Evolutionary conservation across 1,284 basidiomycete species (phyloP).

Genomic region (Trametes hirsuta): DNA sequence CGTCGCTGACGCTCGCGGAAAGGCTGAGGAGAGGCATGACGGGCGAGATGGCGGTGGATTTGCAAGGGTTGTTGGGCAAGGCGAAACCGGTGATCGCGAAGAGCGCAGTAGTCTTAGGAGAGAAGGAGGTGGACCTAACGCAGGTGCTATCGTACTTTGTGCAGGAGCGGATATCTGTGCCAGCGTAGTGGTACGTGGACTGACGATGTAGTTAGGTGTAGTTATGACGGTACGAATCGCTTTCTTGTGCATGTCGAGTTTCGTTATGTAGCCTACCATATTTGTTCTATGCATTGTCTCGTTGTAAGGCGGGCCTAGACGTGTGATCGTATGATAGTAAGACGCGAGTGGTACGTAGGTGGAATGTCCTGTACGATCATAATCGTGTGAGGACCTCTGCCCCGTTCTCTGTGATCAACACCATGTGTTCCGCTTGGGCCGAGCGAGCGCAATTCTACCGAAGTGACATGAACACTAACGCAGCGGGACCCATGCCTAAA

Average conservation of each 20-base stretch:
- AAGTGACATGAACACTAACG: neutral
- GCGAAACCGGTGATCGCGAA: slow-evolving; percentile 63
- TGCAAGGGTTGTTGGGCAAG: slow-evolving; percentile 67
- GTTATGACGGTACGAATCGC: neutral
- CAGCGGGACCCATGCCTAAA: neutral
- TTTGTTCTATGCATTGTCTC: neutral
- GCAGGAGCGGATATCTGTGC: slow-evolving; percentile 54
- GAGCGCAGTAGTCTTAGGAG: slow-evolving; percentile 49
- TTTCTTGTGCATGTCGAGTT: slow-evolving; percentile 1
- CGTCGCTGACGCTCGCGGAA: slow-evolving; percentile 61
- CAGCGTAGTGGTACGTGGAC: slow-evolving; percentile 8
- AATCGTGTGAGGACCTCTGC: slow-evolving; percentile 62
- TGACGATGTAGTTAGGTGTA: neutral
- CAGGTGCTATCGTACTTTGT: slow-evolving; percentile 64
- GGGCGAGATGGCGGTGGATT: slow-evolving; percentile 76
- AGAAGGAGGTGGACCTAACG: slow-evolving; percentile 54
- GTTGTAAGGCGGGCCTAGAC: too few relatives aligned
- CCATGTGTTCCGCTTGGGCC: slow-evolving; percentile 87
- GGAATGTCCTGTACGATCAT: neutral
- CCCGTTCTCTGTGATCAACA: slow-evolving; percentile 79
- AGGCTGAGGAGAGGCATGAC: slow-evolving; percentile 72
- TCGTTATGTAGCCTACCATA: slow-evolving; percentile 8
- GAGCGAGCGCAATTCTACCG: slow-evolving; percentile 70
- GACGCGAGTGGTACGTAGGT: too few relatives aligned
- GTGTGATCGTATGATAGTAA: too few relatives aligned